phyloP scores from a whole-genome alignment of 2,329 filamentous ascomycete species.

The Phialophora macrospora region DNA sequence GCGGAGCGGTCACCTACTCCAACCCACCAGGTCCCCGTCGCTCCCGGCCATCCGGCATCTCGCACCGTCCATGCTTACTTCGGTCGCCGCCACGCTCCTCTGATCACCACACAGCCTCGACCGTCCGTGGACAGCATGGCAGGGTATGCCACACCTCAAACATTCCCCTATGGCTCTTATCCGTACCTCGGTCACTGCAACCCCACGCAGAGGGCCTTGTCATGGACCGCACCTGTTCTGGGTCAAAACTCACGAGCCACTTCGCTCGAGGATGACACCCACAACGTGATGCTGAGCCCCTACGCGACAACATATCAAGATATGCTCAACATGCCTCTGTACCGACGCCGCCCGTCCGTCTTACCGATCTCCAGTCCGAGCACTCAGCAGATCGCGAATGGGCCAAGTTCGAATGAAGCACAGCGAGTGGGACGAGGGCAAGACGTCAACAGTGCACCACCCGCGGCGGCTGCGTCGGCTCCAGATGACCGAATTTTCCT shows the following conservation, averaged over 20 bases:
- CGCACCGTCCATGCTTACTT: constrained; percentile 14
- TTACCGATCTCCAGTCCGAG: constrained; percentile 3
- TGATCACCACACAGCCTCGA: neutral
- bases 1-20: neutral
- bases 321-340: constrained; percentile 32
- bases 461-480: neutral
- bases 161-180: neutral
- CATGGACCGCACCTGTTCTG: constrained; percentile 8
- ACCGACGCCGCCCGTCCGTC: constrained; percentile 15
- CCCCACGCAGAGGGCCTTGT: constrained; percentile 7
- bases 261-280: neutral
- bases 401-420: neutral
- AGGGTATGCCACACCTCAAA: neutral
- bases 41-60: constrained; percentile 4
- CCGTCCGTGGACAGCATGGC: constrained; percentile 1
- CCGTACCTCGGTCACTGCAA: neutral
- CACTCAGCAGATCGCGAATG: neutral
- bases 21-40: neutral
- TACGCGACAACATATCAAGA: constrained; percentile 30
- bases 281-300: constrained; percentile 25
- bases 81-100: neutral
- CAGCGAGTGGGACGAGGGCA: neutral
- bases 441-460: neutral
- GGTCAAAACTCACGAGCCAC: neutral
- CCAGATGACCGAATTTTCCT: neutral